Percentiles rank a stretch among this genome's conserved stretches.
phyloP scores from a whole-genome alignment of 345 rosid species.

The Gossypium stocksii region DNA sequence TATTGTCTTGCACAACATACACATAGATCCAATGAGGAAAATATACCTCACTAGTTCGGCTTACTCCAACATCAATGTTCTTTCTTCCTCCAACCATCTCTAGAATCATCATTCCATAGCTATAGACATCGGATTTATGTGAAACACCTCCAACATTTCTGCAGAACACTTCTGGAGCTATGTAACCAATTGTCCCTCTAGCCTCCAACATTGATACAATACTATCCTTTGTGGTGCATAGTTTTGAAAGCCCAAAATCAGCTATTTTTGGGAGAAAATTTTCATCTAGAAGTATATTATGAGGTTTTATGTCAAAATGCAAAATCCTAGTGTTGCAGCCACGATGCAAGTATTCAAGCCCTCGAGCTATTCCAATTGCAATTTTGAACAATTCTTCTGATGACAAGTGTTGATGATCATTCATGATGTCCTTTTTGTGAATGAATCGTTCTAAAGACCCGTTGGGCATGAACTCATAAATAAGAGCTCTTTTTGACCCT shows the following conservation, averaged over 20 bases:
- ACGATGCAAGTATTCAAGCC: conserved; percentile 18
- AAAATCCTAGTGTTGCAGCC: conserved; percentile 19
- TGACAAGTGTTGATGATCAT: neutral
- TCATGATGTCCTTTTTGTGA: neutral
- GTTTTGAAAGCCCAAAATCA: conserved; percentile 9
- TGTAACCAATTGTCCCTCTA: conserved; percentile 5
- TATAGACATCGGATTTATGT: conserved; percentile 30
- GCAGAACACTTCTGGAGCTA: conserved; percentile 1
- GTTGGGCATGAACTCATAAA: neutral
- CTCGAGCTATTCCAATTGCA: conserved; percentile 19
- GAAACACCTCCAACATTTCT: neutral
- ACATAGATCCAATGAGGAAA: conserved; percentile 23
- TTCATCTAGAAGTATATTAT: conserved; percentile 16
- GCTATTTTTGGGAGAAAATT: neutral
- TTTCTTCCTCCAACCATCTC: conserved; percentile 20
- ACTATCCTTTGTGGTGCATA: neutral
- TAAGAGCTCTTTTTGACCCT: conserved; percentile 6
- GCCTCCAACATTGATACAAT: neutral
- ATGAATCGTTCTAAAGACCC: neutral
- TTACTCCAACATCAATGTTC: neutral
- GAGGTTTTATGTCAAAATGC: conserved; percentile 24
- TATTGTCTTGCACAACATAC: neutral
- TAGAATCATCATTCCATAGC: conserved; percentile 27
- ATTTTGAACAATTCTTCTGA: conserved; percentile 20
- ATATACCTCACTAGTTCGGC: conserved; percentile 5